Evolutionary conservation across 1,284 basidiomycete species (phyloP).

Genomic region (Cryptococcus floricola): DNA sequence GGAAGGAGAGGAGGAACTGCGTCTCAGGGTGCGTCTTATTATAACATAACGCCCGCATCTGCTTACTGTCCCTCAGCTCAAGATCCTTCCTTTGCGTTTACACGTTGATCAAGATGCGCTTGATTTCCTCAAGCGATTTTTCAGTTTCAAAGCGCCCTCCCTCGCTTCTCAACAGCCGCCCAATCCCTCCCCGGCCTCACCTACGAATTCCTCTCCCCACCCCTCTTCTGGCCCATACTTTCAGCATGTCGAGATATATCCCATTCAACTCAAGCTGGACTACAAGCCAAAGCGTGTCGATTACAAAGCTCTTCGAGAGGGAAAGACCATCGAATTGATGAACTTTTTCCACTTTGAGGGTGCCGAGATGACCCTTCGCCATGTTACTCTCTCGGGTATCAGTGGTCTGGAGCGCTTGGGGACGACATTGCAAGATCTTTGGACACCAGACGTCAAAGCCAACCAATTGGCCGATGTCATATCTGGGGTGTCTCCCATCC

Average conservation of each 20-base stretch:
- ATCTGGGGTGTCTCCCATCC: conserved; percentile 92
- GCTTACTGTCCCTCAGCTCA: conserved; percentile 57
- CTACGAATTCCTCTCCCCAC: conserved; percentile 43
- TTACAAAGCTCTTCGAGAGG: conserved; percentile 84
- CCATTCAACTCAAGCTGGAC: conserved; percentile 80
- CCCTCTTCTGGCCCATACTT: conserved; percentile 40
- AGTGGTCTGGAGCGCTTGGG: conserved; percentile 84
- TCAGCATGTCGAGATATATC: conserved; percentile 56
- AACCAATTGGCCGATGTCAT: conserved; percentile 96
- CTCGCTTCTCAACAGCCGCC: conserved; percentile 32
- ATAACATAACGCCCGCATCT: not conserved
- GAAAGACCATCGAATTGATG: conserved; percentile 94
- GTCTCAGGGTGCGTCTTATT: conserved; percentile 63
- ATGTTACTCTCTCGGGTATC: conserved; percentile 84
- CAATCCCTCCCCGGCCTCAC: conserved; percentile 33
- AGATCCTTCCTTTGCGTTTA: conserved; percentile 80
- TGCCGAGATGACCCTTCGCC: conserved; percentile 93
- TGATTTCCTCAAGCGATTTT: conserved; percentile 95
- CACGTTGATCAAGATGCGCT: conserved; percentile 98
- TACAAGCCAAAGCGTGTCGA: conserved; percentile 98
- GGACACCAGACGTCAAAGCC: conserved; percentile 98
- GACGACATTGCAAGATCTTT: conserved; percentile 88
- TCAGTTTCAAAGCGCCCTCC: conserved; percentile 72
- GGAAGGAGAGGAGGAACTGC: conserved; percentile 66
- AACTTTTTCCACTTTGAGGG: conserved; percentile 99